Evolutionary conservation across 2,329 filamentous ascomycete species (phyloP), one percentile per base, ranked within the genome.

Genomic region (Aureobasidium vineae): DNA sequence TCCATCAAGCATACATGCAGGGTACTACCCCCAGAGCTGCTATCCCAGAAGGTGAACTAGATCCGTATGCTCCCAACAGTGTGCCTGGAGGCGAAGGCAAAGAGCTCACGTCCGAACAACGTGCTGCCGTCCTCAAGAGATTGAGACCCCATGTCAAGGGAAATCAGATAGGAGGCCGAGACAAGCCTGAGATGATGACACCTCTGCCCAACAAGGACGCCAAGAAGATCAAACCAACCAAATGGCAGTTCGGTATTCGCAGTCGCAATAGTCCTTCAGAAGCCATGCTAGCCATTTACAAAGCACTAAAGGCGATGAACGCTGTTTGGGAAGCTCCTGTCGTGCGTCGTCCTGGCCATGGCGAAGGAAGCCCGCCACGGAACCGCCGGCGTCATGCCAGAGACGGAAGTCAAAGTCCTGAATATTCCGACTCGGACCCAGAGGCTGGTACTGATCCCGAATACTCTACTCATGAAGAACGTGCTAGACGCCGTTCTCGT

Each of bases 211-310:
- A 75, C 21, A 74, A 69, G 67, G 67, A 60, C 54, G 67, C 45
- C 23, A 74, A 73, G 60, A 92, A 91, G 76, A 79, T 83, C 5
- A 92, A 91, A 74, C 90, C 90, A 1, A 91, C 93, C 19, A 91
- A 94, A 70, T 99, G 95, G 95, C 95, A 99, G 76, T 99, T 99
- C 75, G 95, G 95, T 66, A 99, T 99, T 69, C 87, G 95, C 43
- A 97, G 92, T 53, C 88, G 95, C 57, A 99, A 98, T 74, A 90
- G 92, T 66, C 95, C 95, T 0, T 92, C 93, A 73, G 95, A 99
- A 77, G 95, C 95, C 0, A 90, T 99, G 77, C 82, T 96, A 31
- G 97, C 94, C 73, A 95, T 99, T 66, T 97, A 97, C 82, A 92
- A 94, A 76, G 93, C 95, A 0, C 81, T 99, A 50, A 84, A 88